These are phyloP conservation scores for Rugosomyces carneus DNA, from an alignment of 1,284 basidiomycete species.

Conservation along the genomic window DNA sequence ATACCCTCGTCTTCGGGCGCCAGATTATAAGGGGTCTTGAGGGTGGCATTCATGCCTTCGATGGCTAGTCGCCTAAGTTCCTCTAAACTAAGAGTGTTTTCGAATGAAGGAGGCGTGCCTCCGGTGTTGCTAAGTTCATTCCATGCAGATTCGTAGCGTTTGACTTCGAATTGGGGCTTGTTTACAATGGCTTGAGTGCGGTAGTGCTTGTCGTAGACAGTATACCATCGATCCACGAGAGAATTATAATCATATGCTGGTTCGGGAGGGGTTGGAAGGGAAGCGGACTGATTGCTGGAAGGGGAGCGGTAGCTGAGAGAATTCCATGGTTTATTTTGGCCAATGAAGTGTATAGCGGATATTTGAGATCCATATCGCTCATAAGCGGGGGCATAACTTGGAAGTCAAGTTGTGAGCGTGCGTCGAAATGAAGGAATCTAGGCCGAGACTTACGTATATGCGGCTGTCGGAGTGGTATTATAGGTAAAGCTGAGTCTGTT, in stretches of 20 bases:
- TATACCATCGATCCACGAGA: constrained; percentile 87
- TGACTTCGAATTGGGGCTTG: constrained; percentile 55
- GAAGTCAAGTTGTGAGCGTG: constrained; percentile 20
- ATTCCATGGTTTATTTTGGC: constrained; percentile 90
- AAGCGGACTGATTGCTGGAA: constrained; percentile 28
- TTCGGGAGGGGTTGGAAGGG: constrained; percentile 25
- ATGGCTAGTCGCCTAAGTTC: constrained; percentile 65
- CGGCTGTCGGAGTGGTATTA: constrained; percentile 96
- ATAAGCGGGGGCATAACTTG: constrained; percentile 91
- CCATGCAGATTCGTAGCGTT: constrained; percentile 72
- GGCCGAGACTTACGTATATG: constrained; percentile 77
- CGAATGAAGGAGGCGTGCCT: constrained; percentile 17
- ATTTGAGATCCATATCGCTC: constrained; percentile 87
- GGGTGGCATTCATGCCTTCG: constrained; percentile 42
- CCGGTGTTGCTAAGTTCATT: constrained; percentile 38
- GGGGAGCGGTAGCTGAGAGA: constrained; percentile 63
- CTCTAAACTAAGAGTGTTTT: constrained; percentile 50
- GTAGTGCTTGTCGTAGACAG: constrained; percentile 84
- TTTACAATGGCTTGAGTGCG: constrained; percentile 44
- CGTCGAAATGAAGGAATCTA: constrained; percentile 17
- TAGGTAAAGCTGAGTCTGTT: constrained; percentile 91
- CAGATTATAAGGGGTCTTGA: constrained; percentile 13
- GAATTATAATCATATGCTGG: constrained; percentile 68
- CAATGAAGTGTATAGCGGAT: constrained; percentile 92
- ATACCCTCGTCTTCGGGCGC: constrained; percentile 30